phyloP scores from a whole-genome alignment of 73 alveolate genomes.

The Effrenium voratum region DNA sequence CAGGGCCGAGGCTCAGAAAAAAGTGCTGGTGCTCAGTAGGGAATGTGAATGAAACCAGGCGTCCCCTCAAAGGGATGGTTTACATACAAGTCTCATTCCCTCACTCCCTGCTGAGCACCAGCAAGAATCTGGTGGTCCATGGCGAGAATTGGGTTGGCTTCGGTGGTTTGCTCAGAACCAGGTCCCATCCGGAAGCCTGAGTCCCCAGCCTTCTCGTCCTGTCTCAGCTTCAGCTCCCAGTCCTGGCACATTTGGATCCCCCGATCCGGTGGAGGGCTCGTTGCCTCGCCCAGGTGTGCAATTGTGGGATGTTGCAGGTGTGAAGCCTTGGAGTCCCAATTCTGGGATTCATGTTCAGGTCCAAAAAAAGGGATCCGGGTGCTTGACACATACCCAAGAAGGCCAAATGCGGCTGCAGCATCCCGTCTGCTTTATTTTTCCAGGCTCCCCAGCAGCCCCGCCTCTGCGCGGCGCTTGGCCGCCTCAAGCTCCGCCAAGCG shows the following conservation, averaged over 20 bases:
- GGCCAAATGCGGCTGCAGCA: not conserved
- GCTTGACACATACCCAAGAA: not conserved
- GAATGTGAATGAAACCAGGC: not conserved
- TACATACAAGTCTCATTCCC: not conserved
- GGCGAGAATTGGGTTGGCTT: too few species aligned
- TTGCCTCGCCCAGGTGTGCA: not conserved
- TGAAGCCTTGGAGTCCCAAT: too few species aligned
- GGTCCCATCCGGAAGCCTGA: not conserved
- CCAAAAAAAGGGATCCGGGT: not conserved
- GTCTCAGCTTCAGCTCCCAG: slow-evolving; percentile 26
- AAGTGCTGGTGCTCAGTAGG: not conserved
- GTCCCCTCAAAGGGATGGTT: not conserved
- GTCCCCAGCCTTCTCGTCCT: slow-evolving; percentile 17
- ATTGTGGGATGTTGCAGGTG: not conserved
- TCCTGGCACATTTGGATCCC: not conserved
- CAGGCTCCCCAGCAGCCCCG: too few species aligned
- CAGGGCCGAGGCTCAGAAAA: not conserved
- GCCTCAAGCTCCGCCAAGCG: too few species aligned
- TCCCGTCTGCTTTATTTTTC: too few species aligned
- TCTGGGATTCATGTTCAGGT: not conserved
- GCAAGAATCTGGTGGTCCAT: not conserved
- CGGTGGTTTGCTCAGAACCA: too few species aligned
- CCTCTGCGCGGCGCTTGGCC: too few species aligned
- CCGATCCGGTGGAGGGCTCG: not conserved
- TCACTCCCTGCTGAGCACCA: not conserved